Conservation (phyloP, 2,329 filamentous ascomycete species). For the Phialophora expanda region DNA sequence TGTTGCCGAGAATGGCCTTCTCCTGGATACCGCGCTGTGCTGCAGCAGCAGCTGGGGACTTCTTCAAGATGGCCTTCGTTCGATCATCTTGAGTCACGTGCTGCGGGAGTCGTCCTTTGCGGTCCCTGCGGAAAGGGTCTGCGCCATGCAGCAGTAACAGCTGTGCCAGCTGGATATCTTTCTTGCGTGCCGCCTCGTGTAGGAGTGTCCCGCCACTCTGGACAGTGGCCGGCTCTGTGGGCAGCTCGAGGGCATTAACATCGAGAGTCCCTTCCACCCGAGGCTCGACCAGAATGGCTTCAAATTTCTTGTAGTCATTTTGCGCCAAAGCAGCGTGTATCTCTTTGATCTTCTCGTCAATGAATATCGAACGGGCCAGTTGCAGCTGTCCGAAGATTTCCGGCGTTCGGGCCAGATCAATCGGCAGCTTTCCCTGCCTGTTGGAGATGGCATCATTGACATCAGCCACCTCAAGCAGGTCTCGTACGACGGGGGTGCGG, state of each 20-base stretch:
- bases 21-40: slow-evolving; percentile 96
- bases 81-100: slow-evolving; percentile 95
- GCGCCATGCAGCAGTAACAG: slow-evolving; percentile 90
- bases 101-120: slow-evolving; percentile 92
- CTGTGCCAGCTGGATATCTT: slow-evolving; percentile 85
- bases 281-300: slow-evolving; percentile 80
- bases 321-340: slow-evolving; percentile 77
- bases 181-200: slow-evolving; percentile 89
- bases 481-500: slow-evolving; percentile 76
- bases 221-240: slow-evolving; percentile 76
- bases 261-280: slow-evolving; percentile 85
- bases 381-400: slow-evolving; percentile 97
- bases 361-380: slow-evolving; percentile 84
- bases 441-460: slow-evolving; percentile 91
- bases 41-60: slow-evolving; percentile 89
- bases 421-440: slow-evolving; percentile 78
- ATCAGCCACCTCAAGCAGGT: slow-evolving; percentile 78
- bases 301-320: slow-evolving; percentile 76
- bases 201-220: slow-evolving; percentile 88
- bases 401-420: slow-evolving; percentile 87
- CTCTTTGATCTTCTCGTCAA: slow-evolving; percentile 82
- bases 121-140: slow-evolving; percentile 92
- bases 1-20: slow-evolving; percentile 88
- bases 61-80: slow-evolving; percentile 86
- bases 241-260: slow-evolving; percentile 88